A percentile compares a stretch with the other conserved stretches of the same genome.
Conservation (phyloP, 129 eudicot species). For the Pulicaria dysenterica region DNA sequence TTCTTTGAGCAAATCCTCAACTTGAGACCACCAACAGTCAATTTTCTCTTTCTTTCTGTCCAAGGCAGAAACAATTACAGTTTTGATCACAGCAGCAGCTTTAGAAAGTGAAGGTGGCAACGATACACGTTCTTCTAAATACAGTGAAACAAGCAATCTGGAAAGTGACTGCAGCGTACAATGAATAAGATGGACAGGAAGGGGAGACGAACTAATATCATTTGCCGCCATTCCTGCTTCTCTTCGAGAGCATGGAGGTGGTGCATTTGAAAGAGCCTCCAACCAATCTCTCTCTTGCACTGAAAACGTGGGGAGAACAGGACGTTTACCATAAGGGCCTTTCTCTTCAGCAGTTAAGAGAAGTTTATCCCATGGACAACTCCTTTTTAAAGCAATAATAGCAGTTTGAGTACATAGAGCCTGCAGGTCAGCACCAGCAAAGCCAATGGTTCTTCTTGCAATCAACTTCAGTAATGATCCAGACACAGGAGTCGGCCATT, state of each 20-base stretch:
- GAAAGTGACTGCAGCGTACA: conserved; percentile 72
- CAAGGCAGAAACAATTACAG: conserved; percentile 57
- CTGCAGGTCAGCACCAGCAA: conserved; percentile 99
- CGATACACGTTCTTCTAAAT: conserved; percentile 73
- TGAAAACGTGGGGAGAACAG: conserved; percentile 64
- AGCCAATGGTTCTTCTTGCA: conserved; percentile 76
- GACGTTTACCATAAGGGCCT: conserved; percentile 46
- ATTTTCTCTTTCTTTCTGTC: conserved; percentile 52
- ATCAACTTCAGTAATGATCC: conserved; percentile 70
- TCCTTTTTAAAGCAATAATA: conserved; percentile 71
- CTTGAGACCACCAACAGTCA: conserved; percentile 69
- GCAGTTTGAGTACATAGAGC: conserved; percentile 98
- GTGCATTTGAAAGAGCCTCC: conserved; percentile 82
- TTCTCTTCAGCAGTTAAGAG: conserved; percentile 67
- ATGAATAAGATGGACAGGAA: conserved; percentile 63
- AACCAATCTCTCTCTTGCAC: conserved; percentile 93
- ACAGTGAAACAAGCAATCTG: conserved; percentile 57
- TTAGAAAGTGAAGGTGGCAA: conserved; percentile 64
- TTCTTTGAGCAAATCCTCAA: conserved; percentile 62
- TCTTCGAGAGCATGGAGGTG: conserved; percentile 95
- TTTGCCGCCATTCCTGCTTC: conserved; percentile 90
- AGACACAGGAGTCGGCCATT: conserved; percentile 83
- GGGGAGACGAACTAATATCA: conserved; percentile 69
- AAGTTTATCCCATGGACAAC: conserved; percentile 69
- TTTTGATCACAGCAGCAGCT: conserved; percentile 54